Evolutionary conservation across 2,329 filamentous ascomycete genomes (phyloP).

Genomic region (Pleomassaria siparia): DNA sequence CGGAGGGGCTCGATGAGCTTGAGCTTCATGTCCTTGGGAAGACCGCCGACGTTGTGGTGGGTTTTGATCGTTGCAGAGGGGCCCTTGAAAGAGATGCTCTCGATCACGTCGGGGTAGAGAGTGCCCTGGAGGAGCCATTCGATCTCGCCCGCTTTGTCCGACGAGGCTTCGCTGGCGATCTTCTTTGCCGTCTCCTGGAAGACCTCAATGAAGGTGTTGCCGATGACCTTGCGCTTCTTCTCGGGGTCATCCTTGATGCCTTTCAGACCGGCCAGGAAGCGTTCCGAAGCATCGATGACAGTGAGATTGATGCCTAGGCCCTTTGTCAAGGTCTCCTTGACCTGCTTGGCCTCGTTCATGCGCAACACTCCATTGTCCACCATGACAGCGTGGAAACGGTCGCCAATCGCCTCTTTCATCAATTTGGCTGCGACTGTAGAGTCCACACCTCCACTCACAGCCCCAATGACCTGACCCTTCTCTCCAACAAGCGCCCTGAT

Average conservation of each 20-base stretch:
- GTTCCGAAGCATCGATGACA: conserved; percentile 75
- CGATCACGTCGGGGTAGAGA: conserved; percentile 74
- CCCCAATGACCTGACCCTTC: conserved; percentile 78
- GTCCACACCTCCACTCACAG: conserved; percentile 83
- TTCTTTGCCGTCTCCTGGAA: conserved; percentile 78
- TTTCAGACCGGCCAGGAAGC: conserved; percentile 74
- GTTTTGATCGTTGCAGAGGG: conserved; percentile 73
- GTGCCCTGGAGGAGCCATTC: conserved; percentile 88
- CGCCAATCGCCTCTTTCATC: conserved; percentile 83
- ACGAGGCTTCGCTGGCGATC: conserved; percentile 72
- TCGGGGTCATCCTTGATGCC: conserved; percentile 77
- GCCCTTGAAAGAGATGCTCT: conserved; percentile 72
- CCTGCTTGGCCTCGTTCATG: conserved; percentile 78
- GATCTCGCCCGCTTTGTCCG: conserved; percentile 70
- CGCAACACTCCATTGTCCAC: conserved; percentile 87
- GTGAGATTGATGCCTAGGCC: conserved; percentile 90
- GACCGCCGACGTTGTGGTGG: conserved; percentile 72
- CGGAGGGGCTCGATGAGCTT: conserved; percentile 78
- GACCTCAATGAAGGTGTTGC: conserved; percentile 75
- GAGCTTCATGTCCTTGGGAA: conserved; percentile 63
- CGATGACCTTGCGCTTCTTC: conserved; percentile 89
- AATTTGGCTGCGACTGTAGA: conserved; percentile 83
- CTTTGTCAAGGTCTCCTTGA: conserved; percentile 75
- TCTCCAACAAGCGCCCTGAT: conserved; percentile 82
- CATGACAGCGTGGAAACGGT: conserved; percentile 81